These are phyloP conservation scores for Fraxinus albicans DNA, from an alignment of 305 asterid genomes.

Conservation along the genomic window DNA sequence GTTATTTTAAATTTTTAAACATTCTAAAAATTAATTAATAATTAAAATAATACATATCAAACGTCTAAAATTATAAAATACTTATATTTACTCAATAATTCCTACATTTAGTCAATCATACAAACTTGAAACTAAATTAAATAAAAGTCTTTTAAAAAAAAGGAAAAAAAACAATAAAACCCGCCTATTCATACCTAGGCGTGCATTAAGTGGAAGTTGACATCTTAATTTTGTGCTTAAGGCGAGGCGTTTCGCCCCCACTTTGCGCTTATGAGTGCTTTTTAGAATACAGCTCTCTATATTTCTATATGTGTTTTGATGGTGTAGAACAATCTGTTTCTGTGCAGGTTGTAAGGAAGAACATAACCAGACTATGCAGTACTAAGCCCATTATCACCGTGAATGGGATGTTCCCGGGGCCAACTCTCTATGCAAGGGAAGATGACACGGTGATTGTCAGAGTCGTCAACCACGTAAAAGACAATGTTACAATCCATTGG, in stretches of 20 bases:
- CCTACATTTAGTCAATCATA: not conserved
- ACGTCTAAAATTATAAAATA: not conserved
- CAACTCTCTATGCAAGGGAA: constrained; percentile 62
- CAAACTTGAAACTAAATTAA: not conserved
- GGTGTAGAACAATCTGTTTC: not conserved
- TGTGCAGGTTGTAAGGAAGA: constrained; percentile 51
- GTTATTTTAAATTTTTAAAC: too few relatives aligned
- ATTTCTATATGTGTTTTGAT: not conserved
- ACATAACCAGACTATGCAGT: constrained; percentile 43
- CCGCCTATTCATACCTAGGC: not conserved
- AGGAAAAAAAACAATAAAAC: too few relatives aligned
- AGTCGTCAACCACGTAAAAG: constrained; percentile 55
- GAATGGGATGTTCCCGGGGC: constrained; percentile 75
- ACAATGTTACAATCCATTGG: constrained; percentile 73
- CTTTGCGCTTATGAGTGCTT: not conserved
- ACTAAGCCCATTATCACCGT: constrained; percentile 54
- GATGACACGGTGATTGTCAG: constrained; percentile 57
- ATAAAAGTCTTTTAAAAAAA: not conserved
- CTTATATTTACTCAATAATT: not conserved
- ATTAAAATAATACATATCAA: not conserved
- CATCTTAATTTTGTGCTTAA: not conserved
- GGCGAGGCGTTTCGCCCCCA: not conserved
- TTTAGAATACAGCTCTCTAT: not conserved
- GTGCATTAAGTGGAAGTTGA: not conserved
- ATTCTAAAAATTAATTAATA: not conserved